These are phyloP conservation scores for Vitellaria paradoxa DNA, from an alignment of 179 eudicot genomes.

Conservation along the genomic window DNA sequence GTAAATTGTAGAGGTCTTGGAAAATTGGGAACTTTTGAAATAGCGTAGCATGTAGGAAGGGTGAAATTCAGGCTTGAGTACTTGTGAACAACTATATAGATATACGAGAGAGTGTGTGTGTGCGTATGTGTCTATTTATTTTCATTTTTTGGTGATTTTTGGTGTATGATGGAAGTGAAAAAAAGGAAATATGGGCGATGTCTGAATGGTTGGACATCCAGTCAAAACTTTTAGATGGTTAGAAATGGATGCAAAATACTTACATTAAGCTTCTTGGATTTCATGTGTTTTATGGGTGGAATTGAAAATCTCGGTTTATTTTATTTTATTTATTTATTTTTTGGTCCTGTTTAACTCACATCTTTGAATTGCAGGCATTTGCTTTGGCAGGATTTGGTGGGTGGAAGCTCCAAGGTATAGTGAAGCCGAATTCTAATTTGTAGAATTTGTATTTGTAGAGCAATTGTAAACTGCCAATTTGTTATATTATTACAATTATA, in stretches of 20 bases:
- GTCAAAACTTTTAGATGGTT: background rate
- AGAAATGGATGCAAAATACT: too few species aligned
- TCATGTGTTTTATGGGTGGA: background rate
- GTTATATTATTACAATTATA: too few species aligned
- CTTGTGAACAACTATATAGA: background rate
- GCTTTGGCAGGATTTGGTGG: constrained; percentile 76
- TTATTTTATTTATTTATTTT: background rate
- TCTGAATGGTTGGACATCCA: too few species aligned
- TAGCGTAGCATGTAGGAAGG: background rate
- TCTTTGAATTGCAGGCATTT: constrained; percentile 60
- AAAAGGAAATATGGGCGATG: too few species aligned
- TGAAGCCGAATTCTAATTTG: constrained; percentile 40
- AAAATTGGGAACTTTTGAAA: too few species aligned
- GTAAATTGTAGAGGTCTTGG: too few species aligned
- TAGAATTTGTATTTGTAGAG: background rate
- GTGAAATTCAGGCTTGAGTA: background rate
- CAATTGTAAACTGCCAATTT: too few species aligned
- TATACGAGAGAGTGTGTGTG: background rate
- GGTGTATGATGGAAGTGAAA: too few species aligned
- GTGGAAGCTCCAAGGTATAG: constrained; percentile 68
- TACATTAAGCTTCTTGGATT: background rate
- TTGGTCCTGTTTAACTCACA: background rate
- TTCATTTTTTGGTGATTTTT: too few species aligned
- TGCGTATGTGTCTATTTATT: background rate
- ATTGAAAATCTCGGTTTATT: background rate